Conservation (phyloP, 192 early-diverging fungal species). For the Coemansia sp. region DNA sequence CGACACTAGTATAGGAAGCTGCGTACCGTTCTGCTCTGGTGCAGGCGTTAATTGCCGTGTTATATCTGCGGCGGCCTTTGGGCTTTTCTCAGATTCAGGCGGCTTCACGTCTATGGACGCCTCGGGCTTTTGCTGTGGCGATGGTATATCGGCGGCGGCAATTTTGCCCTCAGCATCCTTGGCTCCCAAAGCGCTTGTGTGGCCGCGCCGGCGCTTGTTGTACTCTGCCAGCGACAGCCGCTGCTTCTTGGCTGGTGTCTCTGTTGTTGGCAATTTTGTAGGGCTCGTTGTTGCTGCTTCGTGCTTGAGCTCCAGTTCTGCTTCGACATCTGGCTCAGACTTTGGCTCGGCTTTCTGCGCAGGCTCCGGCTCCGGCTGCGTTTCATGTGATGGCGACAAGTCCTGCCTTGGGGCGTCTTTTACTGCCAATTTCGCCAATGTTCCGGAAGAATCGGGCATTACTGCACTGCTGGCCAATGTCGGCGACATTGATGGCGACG, state of each 20-base stretch:
- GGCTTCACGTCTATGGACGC: neutral
- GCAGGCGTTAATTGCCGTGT: neutral
- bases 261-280: neutral
- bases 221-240: slow-evolving; percentile 50
- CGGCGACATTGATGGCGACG: slow-evolving; percentile 21
- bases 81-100: neutral
- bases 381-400: neutral
- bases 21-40: neutral
- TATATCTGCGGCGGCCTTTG: neutral
- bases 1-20: neutral
- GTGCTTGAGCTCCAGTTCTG: neutral
- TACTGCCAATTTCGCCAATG: neutral
- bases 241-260: slow-evolving; percentile 36
- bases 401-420: too few species aligned
- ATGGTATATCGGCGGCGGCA: neutral
- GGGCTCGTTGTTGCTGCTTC: neutral
- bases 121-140: neutral
- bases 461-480: neutral
- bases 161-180: slow-evolving; percentile 17
- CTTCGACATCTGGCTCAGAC: neutral
- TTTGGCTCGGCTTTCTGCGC: slow-evolving; percentile 1
- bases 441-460: neutral
- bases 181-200: neutral
- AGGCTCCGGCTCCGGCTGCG: neutral
- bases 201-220: slow-evolving; percentile 43